Evolutionary conservation across 2,329 filamentous ascomycete species (phyloP).

Genomic region (Cadophora sp.): DNA sequence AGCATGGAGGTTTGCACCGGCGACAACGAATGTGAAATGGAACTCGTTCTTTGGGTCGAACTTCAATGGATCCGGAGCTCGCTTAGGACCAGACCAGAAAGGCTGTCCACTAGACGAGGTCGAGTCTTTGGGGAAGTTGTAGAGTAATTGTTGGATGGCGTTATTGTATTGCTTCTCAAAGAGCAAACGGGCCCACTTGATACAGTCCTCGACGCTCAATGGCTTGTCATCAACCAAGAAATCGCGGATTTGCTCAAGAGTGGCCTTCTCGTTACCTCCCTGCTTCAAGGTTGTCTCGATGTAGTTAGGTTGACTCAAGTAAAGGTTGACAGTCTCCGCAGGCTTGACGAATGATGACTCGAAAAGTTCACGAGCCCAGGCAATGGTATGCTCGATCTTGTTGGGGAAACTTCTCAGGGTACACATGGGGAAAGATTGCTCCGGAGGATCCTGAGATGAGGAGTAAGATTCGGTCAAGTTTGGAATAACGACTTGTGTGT

Average conservation of each 20-base stretch:
- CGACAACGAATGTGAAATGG: slow-evolving; percentile 86
- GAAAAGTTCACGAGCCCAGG: slow-evolving; percentile 96
- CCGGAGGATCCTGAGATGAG: slow-evolving; percentile 93
- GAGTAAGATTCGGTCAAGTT: slow-evolving; percentile 96
- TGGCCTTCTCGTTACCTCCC: slow-evolving; percentile 93
- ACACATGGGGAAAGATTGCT: slow-evolving; percentile 99
- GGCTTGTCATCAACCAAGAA: slow-evolving; percentile 93
- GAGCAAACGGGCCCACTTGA: slow-evolving; percentile 90
- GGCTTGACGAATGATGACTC: slow-evolving; percentile 93
- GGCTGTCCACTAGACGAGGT: slow-evolving; percentile 85
- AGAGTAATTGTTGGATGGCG: slow-evolving; percentile 91
- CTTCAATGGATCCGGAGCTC: slow-evolving; percentile 88
- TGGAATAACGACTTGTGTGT: slow-evolving; percentile 94
- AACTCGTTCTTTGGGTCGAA: slow-evolving; percentile 86
- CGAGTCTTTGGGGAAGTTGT: slow-evolving; percentile 96
- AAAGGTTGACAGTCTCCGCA: slow-evolving; percentile 92
- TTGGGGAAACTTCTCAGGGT: slow-evolving; percentile 97
- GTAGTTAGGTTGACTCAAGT: slow-evolving; percentile 90
- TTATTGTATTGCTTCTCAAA: slow-evolving; percentile 99
- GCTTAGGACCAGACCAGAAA: slow-evolving; percentile 99
- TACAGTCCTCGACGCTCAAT: slow-evolving; percentile 91
- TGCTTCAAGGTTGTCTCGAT: slow-evolving; percentile 87
- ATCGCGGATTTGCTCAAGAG: slow-evolving; percentile 86
- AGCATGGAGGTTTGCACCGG: slow-evolving; percentile 90
- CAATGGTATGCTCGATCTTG: slow-evolving; percentile 97